These are phyloP conservation scores for Apiotrichum siamense DNA, from an alignment of 1,284 basidiomycete genomes.

Conservation along the genomic window DNA sequence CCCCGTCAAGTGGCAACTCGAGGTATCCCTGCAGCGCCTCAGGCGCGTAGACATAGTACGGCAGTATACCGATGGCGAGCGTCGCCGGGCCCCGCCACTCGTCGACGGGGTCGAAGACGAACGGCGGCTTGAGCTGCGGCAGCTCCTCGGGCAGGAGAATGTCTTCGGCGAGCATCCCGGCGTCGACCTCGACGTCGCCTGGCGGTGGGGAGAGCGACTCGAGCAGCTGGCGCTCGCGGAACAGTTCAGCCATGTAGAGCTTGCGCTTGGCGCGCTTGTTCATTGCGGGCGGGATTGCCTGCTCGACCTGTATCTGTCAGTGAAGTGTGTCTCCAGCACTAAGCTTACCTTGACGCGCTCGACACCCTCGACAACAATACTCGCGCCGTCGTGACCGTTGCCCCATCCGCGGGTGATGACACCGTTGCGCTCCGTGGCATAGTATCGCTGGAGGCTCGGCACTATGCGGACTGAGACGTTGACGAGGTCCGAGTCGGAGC, in stretches of 20 bases:
- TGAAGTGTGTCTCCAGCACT: not conserved
- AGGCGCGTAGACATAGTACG: constrained; percentile 16
- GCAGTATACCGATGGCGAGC: not conserved
- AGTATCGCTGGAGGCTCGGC: constrained; percentile 52
- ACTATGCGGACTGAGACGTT: constrained; percentile 51
- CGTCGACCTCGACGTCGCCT: constrained; percentile 2
- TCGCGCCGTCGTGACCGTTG: constrained; percentile 55
- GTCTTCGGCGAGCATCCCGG: constrained; percentile 18
- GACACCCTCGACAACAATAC: constrained; percentile 52
- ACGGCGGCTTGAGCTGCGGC: not conserved
- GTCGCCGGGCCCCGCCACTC: not conserved
- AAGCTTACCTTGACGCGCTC: constrained; percentile 48
- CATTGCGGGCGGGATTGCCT: constrained; percentile 8
- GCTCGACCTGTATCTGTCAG: constrained; percentile 18
- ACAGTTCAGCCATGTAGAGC: constrained; percentile 18
- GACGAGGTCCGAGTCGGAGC: constrained; percentile 37
- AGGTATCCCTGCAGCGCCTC: constrained; percentile 17
- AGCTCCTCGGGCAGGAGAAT: not conserved
- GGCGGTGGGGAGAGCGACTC: not conserved
- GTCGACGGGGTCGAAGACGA: too few species aligned
- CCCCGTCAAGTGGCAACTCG: constrained; percentile 1
- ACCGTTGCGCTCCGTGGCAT: constrained; percentile 51
- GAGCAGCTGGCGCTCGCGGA: constrained; percentile 3
- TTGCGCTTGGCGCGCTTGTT: constrained; percentile 15
- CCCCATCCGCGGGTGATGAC: constrained; percentile 53